Evolutionary conservation across 2,329 filamentous ascomycete genomes (phyloP).

Genomic region (Keithomyces neogunnii): DNA sequence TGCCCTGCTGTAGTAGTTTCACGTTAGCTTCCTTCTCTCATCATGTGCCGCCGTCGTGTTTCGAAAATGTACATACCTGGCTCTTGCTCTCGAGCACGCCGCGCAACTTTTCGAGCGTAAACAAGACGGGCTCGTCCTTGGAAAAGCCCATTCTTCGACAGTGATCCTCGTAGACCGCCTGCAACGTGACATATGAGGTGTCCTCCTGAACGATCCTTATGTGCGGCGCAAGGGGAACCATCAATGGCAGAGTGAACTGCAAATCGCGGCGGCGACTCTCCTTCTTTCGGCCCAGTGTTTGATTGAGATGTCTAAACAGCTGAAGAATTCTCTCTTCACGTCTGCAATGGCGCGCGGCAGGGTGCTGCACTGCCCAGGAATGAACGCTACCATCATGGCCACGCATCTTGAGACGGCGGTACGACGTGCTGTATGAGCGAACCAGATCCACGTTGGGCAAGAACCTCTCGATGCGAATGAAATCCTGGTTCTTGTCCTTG

Average conservation of each 20-base stretch:
- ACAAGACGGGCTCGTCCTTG: slow-evolving; percentile 92
- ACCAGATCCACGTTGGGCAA: slow-evolving; percentile 90
- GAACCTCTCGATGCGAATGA: slow-evolving; percentile 95
- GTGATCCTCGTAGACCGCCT: slow-evolving; percentile 93
- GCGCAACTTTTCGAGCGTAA: slow-evolving; percentile 89
- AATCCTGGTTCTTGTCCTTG: slow-evolving; percentile 98
- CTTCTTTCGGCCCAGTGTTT: slow-evolving; percentile 83
- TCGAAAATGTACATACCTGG: slow-evolving; percentile 32
- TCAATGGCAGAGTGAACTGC: slow-evolving; percentile 91
- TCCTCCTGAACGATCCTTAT: slow-evolving; percentile 96
- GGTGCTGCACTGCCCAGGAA: slow-evolving; percentile 92
- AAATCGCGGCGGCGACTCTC: slow-evolving; percentile 89
- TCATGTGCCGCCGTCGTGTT: neutral
- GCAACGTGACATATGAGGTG: slow-evolving; percentile 84
- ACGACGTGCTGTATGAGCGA: slow-evolving; percentile 81
- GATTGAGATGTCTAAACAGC: slow-evolving; percentile 95
- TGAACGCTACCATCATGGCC: slow-evolving; percentile 97
- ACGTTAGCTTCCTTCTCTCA: neutral
- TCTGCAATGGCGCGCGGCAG: slow-evolving; percentile 82
- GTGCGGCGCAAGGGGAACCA: slow-evolving; percentile 90
- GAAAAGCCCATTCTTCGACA: slow-evolving; percentile 78
- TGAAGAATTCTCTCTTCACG: slow-evolving; percentile 93
- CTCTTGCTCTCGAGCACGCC: slow-evolving; percentile 63
- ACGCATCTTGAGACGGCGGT: slow-evolving; percentile 88
- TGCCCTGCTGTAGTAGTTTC: slow-evolving; percentile 39